phyloP scores from a whole-genome alignment of 345 rosid species.

The Triadica sebifera region DNA sequence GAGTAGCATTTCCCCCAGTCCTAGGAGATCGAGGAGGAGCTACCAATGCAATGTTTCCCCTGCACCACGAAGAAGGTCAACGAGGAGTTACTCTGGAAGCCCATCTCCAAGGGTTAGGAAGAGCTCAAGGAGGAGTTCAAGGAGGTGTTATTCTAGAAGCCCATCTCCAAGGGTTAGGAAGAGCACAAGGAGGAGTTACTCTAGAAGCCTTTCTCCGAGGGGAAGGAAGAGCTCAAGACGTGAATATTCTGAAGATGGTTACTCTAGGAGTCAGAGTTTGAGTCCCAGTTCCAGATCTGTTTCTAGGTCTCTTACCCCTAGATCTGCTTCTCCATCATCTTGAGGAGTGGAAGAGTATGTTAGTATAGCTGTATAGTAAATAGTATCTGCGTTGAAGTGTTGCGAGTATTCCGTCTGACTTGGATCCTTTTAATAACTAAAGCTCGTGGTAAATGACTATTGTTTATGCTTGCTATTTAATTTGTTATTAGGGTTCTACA shows the following conservation, averaged over 20 bases:
- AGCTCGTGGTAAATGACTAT: too few relatives aligned
- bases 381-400: too few relatives aligned
- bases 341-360: neutral
- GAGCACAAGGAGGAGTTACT: constrained; percentile 34
- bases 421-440: too few relatives aligned
- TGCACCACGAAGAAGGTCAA: constrained; percentile 19
- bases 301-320: constrained; percentile 60
- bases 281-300: constrained; percentile 52
- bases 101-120: neutral
- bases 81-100: constrained; percentile 14
- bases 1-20: constrained; percentile 3
- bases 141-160: constrained; percentile 20
- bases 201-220: constrained; percentile 37
- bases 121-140: constrained; percentile 9
- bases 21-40: constrained; percentile 39
- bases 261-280: constrained; percentile 34
- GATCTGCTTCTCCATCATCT: constrained; percentile 34
- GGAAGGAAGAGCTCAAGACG: constrained; percentile 20
- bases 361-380: neutral
- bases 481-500: too few relatives aligned
- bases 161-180: neutral
- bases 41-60: constrained; percentile 47
- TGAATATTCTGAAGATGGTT: constrained; percentile 22
- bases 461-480: too few relatives aligned
- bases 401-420: too few relatives aligned